Evolutionary conservation across 371 early-diverging fungal species (phyloP), one percentile per base, ranked within the genome.

Genomic region (Polyrhizophydium stewartii): DNA sequence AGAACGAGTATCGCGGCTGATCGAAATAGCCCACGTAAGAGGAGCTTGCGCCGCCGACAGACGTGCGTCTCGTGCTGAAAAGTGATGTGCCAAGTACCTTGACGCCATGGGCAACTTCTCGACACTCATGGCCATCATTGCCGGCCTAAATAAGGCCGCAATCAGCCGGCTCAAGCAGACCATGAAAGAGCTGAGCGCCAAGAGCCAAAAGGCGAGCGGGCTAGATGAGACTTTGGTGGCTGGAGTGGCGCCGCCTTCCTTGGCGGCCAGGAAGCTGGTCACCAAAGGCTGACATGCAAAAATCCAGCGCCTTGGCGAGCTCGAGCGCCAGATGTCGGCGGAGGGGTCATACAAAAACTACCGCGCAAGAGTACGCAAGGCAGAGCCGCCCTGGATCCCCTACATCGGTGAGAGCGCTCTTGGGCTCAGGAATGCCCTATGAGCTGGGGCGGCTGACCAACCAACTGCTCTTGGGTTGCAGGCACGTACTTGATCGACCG

Each of bases 71-170:
- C 31, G 27, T 55, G 38, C 58, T 60, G 61, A 32, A 53, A 27
- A 43, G 45, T 13, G 31, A 3, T 17, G 1, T 46, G 5, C 7
- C 16, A 17, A 16, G 81, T 73, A 77, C 37, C 72, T 81, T 21
- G 73, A 76, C 37, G 72, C 80, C 16, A 70, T 76, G 55, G 82
- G 81, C 57, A 89, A 89, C 63, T 89, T 79, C 58, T 88, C 86
- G 55, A 80, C 88, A 0, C 56, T 83, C 24, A 88, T 88, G 88
- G 88, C 89, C 10, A 70, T 89, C 33, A 65, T 89, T 53, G 87
- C 88, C 1, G 89, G 89, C 6, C 74, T 89, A 60, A 88, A 87
- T 60, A 84, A 78, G 50, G 86, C 88, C 0, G 68, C 87, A 19
- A 82, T 87, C 33, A 66, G 79, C 3, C 70, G 87, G 27, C 63